Conservation (phyloP, 2,329 filamentous ascomycete species). For the Colletotrichum magnum region DNA sequence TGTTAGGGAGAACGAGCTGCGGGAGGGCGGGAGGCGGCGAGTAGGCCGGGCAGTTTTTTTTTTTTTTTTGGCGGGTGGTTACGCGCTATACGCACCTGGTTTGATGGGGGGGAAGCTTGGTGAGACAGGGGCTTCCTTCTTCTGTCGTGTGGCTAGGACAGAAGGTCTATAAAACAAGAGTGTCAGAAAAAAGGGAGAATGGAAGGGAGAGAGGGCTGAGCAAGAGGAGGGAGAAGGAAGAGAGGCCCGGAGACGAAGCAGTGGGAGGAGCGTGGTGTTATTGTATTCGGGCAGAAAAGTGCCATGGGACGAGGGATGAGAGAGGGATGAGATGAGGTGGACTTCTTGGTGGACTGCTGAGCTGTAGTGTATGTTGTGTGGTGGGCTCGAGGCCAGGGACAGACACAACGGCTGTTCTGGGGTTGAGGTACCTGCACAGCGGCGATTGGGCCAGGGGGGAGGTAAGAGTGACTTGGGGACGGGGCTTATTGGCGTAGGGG, state of each 20-base stretch:
- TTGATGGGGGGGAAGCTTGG: conserved; percentile 22
- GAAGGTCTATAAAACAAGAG: conserved; percentile 33
- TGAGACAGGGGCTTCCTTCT: conserved; percentile 37
- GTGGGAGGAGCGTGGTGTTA: conserved; percentile 34
- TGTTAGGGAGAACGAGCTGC: conserved; percentile 13
- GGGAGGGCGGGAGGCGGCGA: conserved; percentile 6
- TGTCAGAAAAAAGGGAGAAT: conserved; percentile 38
- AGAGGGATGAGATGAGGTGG: neutral
- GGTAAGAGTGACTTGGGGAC: conserved; percentile 21
- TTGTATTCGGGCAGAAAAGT: conserved; percentile 28
- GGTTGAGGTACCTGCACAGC: conserved; percentile 24
- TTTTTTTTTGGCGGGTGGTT: too few relatives aligned
- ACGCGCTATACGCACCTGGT: conserved; percentile 29
- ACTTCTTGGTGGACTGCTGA: conserved; percentile 15
- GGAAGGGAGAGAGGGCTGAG: conserved; percentile 36
- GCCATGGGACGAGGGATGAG: neutral
- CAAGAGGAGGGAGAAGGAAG: conserved; percentile 29
- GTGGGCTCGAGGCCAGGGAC: conserved; percentile 15
- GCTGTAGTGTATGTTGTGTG: conserved; percentile 5
- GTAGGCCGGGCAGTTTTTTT: neutral
- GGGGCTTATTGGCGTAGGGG: conserved; percentile 9
- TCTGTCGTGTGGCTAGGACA: conserved; percentile 37
- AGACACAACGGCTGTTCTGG: conserved; percentile 32
- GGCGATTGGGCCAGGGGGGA: neutral
- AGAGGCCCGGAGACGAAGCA: neutral